Evolutionary conservation across 2,329 filamentous ascomycete species (phyloP).

Genomic region (Aspergillus unguis): DNA sequence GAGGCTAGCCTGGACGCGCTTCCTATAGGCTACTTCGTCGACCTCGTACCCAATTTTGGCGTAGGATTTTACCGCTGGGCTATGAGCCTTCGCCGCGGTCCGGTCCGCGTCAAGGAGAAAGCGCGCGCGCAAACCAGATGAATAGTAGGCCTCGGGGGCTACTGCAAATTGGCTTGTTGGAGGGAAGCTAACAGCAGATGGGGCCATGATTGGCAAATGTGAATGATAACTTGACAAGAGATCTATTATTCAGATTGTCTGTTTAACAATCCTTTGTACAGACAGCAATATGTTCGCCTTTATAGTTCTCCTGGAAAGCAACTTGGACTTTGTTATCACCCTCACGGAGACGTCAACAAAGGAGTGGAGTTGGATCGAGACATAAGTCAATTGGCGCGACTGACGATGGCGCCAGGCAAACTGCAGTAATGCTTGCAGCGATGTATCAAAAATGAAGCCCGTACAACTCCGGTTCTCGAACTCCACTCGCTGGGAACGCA

Average conservation of each 20-base stretch:
- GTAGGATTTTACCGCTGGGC: neutral
- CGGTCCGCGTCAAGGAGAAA: slow-evolving; percentile 12
- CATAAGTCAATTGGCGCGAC: slow-evolving; percentile 7
- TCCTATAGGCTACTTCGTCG: slow-evolving; percentile 14
- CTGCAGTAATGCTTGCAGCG: slow-evolving; percentile 2
- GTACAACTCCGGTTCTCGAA: slow-evolving; percentile 3
- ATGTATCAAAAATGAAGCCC: slow-evolving; percentile 6
- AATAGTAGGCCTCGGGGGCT: slow-evolving; percentile 13
- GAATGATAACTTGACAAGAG: slow-evolving; percentile 4
- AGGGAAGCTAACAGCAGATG: slow-evolving; percentile 7
- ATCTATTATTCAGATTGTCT: neutral
- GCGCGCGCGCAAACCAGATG: slow-evolving; percentile 11
- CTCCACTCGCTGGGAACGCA: slow-evolving; percentile 8
- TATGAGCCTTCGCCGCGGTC: slow-evolving; percentile 4
- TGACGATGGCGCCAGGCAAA: neutral
- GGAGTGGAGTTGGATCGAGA: slow-evolving; percentile 4
- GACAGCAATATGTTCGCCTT: slow-evolving; percentile 4
- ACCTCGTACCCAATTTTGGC: slow-evolving; percentile 14
- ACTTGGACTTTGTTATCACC: neutral
- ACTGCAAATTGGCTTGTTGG: neutral
- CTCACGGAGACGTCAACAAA: slow-evolving; percentile 1
- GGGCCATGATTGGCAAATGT: slow-evolving; percentile 9
- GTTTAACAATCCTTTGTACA: neutral
- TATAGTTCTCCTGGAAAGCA: slow-evolving; percentile 4
- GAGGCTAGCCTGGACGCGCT: slow-evolving; percentile 11